phyloP scores from a whole-genome alignment of 805 yeast species.

The Kregervanrija delftensis region DNA sequence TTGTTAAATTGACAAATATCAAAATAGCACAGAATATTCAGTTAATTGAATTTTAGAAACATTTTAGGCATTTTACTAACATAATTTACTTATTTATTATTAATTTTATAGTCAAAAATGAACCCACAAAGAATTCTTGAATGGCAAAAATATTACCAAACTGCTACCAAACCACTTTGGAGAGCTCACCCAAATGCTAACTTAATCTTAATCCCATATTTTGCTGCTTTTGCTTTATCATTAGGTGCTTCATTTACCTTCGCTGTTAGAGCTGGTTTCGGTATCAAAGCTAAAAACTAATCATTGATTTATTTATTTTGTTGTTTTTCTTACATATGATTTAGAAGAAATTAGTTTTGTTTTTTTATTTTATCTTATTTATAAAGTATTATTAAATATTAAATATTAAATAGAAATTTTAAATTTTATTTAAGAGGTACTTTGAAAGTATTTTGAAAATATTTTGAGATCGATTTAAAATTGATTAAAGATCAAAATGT shows the following conservation, averaged over 20 bases:
- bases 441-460: too few relatives aligned
- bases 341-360: background rate
- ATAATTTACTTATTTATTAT: background rate
- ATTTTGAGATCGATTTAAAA: too few relatives aligned
- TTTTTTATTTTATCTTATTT: background rate
- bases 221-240: slow-evolving; percentile 62
- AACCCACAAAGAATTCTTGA: slow-evolving; percentile 36
- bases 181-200: slow-evolving; percentile 57
- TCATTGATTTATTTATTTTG: background rate
- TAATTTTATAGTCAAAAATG: slow-evolving; percentile 7
- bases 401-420: too few relatives aligned
- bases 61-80: background rate
- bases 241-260: slow-evolving; percentile 61
- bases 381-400: too few relatives aligned
- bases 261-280: slow-evolving; percentile 64
- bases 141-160: slow-evolving; percentile 53
- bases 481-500: too few relatives aligned
- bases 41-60: background rate
- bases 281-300: slow-evolving; percentile 45
- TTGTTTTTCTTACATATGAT: background rate
- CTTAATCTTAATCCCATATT: slow-evolving; percentile 69
- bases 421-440: too few relatives aligned
- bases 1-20: too few relatives aligned
- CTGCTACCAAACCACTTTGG: slow-evolving; percentile 53
- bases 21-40: background rate